phyloP scores from a whole-genome alignment of 805 yeast species.

The Cyberlindnera bimundalis region DNA sequence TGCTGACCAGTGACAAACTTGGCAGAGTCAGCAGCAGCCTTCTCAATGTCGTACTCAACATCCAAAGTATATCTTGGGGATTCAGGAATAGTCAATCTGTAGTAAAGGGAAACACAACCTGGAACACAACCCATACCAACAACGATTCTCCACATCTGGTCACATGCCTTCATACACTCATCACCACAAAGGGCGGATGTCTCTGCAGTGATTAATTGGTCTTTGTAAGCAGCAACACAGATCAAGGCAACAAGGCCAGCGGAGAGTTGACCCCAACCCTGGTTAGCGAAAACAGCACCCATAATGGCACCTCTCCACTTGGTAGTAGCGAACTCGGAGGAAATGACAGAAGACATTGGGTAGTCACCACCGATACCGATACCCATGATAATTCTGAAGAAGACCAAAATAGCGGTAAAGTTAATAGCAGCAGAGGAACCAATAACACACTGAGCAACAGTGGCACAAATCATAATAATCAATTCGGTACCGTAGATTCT shows the following conservation, averaged over 20 bases:
- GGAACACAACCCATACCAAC: conserved; percentile 91
- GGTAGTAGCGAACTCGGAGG: conserved; percentile 90
- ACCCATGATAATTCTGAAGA: conserved; percentile 86
- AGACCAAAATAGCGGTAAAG: conserved; percentile 69
- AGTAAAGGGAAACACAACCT: conserved; percentile 79
- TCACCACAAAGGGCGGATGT: conserved; percentile 58
- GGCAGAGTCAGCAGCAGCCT: conserved; percentile 54
- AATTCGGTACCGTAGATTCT: conserved; percentile 83
- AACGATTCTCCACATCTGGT: conserved; percentile 92
- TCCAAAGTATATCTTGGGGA: conserved; percentile 90
- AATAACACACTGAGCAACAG: conserved; percentile 69
- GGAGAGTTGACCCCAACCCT: conserved; percentile 91
- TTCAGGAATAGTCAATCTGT: conserved; percentile 91
- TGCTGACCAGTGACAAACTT: conserved; percentile 47
- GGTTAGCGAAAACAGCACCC: conserved; percentile 96
- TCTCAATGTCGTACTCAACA: conserved; percentile 54
- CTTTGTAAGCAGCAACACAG: conserved; percentile 74
- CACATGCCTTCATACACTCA: conserved; percentile 72
- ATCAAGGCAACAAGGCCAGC: conserved; percentile 84
- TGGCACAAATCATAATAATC: conserved; percentile 77
- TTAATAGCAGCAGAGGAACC: conserved; percentile 71
- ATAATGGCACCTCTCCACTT: conserved; percentile 98
- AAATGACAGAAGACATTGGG: conserved; percentile 88
- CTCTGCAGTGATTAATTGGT: conserved; percentile 50
- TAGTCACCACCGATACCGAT: conserved; percentile 98